Conservation (phyloP, 2,329 filamentous ascomycete species). For the Penicillium sp. region DNA sequence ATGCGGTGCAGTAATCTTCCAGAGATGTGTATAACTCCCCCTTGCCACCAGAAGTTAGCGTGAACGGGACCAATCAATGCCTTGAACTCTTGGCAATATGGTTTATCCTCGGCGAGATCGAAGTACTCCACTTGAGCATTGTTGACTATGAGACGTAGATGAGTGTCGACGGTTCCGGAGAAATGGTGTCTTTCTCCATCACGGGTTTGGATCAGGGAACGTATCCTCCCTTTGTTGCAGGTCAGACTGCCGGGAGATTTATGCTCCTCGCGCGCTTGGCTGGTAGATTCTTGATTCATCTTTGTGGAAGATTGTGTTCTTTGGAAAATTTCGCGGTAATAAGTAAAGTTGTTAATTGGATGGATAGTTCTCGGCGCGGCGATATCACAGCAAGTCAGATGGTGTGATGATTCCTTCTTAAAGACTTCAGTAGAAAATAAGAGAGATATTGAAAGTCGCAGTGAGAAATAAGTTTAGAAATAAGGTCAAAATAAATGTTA, state of each 20-base stretch:
- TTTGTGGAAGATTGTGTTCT: background rate
- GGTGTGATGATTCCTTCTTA: too few species aligned
- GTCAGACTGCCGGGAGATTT: background rate
- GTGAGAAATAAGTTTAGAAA: background rate
- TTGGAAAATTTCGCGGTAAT: background rate
- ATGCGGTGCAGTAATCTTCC: background rate
- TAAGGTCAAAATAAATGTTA: background rate
- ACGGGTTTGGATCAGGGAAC: background rate
- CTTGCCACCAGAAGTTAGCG: background rate
- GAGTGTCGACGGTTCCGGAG: background rate
- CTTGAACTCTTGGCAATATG: background rate
- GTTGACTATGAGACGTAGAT: background rate
- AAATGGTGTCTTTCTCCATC: background rate
- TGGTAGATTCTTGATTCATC: background rate
- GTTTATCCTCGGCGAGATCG: background rate
- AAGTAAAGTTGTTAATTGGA: background rate
- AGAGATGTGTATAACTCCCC: background rate
- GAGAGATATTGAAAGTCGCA: background rate
- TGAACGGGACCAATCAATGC: background rate
- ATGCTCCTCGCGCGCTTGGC: background rate
- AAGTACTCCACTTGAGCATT: background rate
- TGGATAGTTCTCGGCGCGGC: background rate
- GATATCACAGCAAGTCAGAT: background rate
- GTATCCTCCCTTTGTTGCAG: background rate
- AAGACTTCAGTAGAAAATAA: background rate